phyloP scores from a whole-genome alignment of 495 filamentous ascomycete genomes.

The Hypoxylon rickii region DNA sequence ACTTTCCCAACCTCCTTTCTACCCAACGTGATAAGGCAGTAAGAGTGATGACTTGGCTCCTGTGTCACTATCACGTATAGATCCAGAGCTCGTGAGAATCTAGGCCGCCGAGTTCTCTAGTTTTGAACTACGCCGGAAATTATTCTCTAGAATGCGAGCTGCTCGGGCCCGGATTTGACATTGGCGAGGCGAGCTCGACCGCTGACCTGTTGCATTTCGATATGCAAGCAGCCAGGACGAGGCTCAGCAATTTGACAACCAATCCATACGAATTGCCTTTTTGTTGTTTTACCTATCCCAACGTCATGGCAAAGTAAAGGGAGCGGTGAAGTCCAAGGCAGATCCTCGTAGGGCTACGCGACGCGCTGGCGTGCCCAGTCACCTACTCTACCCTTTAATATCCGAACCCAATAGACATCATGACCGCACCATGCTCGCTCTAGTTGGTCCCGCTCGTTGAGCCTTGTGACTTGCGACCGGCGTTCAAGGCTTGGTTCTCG shows the following conservation, averaged over 20 bases:
- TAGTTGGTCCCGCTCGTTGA: conserved; percentile 9
- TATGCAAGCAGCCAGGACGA: conserved; percentile 4
- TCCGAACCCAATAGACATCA: conserved; percentile 11
- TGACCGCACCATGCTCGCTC: background rate
- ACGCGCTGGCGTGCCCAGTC: background rate
- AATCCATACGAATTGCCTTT: background rate
- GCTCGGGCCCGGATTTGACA: conserved; percentile 11
- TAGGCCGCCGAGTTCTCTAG: background rate
- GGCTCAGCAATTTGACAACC: conserved; percentile 9
- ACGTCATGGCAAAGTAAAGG: conserved; percentile 2
- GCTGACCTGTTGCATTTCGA: background rate
- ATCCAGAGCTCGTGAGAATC: conserved; percentile 1
- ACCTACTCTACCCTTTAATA: conserved; percentile 5
- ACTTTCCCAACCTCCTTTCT: conserved; percentile 4
- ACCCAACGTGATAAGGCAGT: conserved; percentile 3
- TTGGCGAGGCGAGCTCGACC: conserved; percentile 6
- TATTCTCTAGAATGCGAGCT: conserved; percentile 1
- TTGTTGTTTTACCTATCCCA: conserved; percentile 1
- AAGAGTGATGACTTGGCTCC: conserved; percentile 25
- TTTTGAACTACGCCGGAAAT: conserved; percentile 4
- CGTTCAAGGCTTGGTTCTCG: conserved; percentile 7
- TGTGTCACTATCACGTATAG: conserved; percentile 7
- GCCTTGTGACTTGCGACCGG: background rate
- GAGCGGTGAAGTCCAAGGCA: conserved; percentile 25
- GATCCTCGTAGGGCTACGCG: conserved; percentile 1